phyloP scores from a whole-genome alignment of 257 asterid genomes.

The Nicotiana paniculata region DNA sequence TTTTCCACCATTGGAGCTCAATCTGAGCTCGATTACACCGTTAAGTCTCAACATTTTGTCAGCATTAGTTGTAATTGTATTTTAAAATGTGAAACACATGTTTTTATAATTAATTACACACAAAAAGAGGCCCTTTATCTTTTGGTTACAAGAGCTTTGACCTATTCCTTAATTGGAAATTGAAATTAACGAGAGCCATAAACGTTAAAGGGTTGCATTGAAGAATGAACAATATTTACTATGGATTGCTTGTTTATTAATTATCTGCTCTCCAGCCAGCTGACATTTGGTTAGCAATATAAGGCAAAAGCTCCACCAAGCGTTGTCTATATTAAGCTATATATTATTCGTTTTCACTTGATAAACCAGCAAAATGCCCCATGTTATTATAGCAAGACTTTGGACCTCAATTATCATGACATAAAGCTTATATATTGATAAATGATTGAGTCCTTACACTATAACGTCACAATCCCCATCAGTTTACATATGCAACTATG shows the following conservation, averaged over 20 bases:
- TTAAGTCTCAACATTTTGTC: too few relatives aligned
- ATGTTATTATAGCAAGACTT: too few relatives aligned
- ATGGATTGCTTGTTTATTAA: slow-evolving; percentile 13
- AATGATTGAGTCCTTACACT: neutral
- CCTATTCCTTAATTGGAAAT: neutral
- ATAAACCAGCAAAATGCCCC: neutral
- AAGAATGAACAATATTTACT: neutral
- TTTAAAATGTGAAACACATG: too few relatives aligned
- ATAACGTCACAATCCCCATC: neutral
- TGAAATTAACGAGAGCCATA: neutral
- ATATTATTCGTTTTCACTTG: neutral
- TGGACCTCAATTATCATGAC: neutral
- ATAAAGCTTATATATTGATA: neutral
- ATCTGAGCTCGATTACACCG: too few relatives aligned
- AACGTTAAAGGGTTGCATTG: neutral
- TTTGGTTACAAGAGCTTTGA: slow-evolving; percentile 1
- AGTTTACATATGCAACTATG: neutral
- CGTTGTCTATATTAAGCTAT: neutral
- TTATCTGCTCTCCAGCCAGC: slow-evolving; percentile 10
- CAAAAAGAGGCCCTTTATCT: neutral
- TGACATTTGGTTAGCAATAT: slow-evolving; percentile 10
- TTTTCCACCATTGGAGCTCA: too few relatives aligned
- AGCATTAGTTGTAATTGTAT: neutral
- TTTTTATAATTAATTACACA: neutral
- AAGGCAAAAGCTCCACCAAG: neutral